Evolutionary conservation across 768 basidiomycete genomes (phyloP).

Genomic region (Serendipita sp.): DNA sequence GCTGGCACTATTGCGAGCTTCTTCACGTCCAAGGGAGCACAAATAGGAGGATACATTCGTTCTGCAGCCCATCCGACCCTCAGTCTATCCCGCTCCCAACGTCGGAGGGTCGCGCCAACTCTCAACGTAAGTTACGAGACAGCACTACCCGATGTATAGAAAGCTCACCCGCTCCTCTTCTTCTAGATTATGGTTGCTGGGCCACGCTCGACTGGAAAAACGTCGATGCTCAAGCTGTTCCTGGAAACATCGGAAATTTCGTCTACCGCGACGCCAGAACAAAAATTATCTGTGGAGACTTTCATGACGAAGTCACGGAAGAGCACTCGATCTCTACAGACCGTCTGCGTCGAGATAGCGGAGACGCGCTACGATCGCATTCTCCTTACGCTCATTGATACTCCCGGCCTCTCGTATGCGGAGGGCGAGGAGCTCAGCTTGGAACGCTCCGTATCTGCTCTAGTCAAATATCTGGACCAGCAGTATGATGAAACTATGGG

Average conservation of each 20-base stretch:
- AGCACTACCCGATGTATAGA: background rate
- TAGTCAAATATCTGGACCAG: slow-evolving; percentile 65
- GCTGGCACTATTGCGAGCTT: slow-evolving; percentile 25
- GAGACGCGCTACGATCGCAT: slow-evolving; percentile 67
- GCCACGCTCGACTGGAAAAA: slow-evolving; percentile 70
- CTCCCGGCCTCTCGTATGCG: slow-evolving; percentile 66
- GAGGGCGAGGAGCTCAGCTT: slow-evolving; percentile 59
- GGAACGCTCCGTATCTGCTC: slow-evolving; percentile 56
- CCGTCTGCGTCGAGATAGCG: slow-evolving; percentile 64
- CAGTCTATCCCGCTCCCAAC: slow-evolving; percentile 22
- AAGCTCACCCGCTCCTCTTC: background rate
- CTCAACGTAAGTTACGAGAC: slow-evolving; percentile 47
- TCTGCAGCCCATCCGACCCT: slow-evolving; percentile 13
- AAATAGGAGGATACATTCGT: background rate
- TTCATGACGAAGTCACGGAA: slow-evolving; percentile 49
- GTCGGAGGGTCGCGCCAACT: slow-evolving; percentile 40
- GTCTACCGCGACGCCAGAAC: slow-evolving; percentile 57
- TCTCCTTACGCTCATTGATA: slow-evolving; percentile 67
- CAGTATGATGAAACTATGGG: slow-evolving; percentile 78
- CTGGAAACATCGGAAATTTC: slow-evolving; percentile 77
- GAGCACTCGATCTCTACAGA: slow-evolving; percentile 42
- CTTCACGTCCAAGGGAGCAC: slow-evolving; percentile 2
- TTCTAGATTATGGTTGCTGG: slow-evolving; percentile 41
- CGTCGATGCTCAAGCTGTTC: slow-evolving; percentile 60
- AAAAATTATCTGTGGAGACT: slow-evolving; percentile 43